phyloP scores from a whole-genome alignment of 2,329 filamentous ascomycete species.

The Dryadomyces sulphureus region DNA sequence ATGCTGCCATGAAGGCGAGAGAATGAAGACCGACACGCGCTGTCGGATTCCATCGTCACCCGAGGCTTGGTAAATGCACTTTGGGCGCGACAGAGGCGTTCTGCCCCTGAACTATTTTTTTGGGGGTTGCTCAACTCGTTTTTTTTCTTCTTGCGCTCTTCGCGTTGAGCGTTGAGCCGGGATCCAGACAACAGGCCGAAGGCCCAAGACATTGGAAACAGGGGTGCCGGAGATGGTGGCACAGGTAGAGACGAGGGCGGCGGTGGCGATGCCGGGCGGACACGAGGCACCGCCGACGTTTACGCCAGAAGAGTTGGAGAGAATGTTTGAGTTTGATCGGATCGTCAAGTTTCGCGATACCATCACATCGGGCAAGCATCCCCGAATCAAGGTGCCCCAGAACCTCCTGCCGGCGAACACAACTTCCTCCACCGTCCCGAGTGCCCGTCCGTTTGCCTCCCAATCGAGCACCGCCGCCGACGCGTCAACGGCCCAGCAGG shows the following conservation, averaged over 20 bases:
- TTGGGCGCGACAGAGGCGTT: not conserved
- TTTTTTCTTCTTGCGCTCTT: not conserved
- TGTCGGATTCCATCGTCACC: not conserved
- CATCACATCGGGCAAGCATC: constrained; percentile 63
- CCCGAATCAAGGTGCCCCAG: constrained; percentile 40
- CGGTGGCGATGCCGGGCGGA: not conserved
- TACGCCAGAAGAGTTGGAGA: constrained; percentile 34
- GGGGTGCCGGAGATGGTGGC: constrained; percentile 9
- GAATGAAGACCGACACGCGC: not conserved
- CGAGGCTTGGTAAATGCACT: not conserved
- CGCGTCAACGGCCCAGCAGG: not conserved
- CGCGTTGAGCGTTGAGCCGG: not conserved
- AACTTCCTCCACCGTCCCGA: constrained; percentile 11
- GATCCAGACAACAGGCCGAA: not conserved
- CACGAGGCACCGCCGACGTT: constrained; percentile 4
- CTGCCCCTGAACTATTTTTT: not conserved
- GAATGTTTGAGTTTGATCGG: constrained; percentile 59
- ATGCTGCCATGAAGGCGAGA: not conserved
- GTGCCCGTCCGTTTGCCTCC: constrained; percentile 2
- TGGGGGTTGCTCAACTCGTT: not conserved
- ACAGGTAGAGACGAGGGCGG: constrained; percentile 6
- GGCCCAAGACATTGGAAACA: not conserved
- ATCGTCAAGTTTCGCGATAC: constrained; percentile 70
- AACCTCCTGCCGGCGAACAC: constrained; percentile 16
- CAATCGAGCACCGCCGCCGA: not conserved